phyloP scores from a whole-genome alignment of 495 filamentous ascomycete species.

The Gamarada debralockiae region DNA sequence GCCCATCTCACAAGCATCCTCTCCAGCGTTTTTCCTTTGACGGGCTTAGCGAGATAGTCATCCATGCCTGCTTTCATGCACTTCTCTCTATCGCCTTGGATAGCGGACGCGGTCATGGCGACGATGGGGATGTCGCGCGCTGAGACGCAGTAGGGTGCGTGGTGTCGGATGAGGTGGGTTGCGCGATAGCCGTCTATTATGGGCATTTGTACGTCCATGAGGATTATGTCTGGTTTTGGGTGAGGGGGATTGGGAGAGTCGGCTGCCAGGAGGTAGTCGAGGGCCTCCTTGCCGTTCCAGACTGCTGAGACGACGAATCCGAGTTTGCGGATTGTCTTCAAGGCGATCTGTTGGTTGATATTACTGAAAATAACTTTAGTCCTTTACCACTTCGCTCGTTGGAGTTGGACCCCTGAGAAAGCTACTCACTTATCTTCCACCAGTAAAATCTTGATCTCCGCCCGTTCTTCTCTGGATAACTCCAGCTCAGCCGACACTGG shows the following conservation, averaged over 20 bases:
- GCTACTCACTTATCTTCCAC: conserved; percentile 72
- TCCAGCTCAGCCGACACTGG: conserved; percentile 31
- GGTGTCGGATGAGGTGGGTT: conserved; percentile 64
- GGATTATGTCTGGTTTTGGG: conserved; percentile 65
- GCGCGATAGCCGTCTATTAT: conserved; percentile 76
- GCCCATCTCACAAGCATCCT: conserved; percentile 64
- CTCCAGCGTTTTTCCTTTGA: conserved; percentile 64
- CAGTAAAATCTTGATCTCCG: conserved; percentile 59
- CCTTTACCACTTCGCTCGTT: no score
- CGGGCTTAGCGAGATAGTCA: conserved; percentile 78
- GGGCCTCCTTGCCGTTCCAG: conserved; percentile 73
- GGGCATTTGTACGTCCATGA: conserved; percentile 89
- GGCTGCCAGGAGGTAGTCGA: conserved; percentile 55
- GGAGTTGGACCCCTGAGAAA: neutral
- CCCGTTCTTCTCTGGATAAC: conserved; percentile 40
- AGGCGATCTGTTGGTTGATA: conserved; percentile 76
- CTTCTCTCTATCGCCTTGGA: conserved; percentile 77
- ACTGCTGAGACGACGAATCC: conserved; percentile 68
- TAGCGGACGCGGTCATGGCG: conserved; percentile 79
- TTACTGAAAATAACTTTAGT: conserved; percentile 42
- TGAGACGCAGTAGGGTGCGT: conserved; percentile 49
- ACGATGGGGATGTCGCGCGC: conserved; percentile 63
- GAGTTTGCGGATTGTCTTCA: conserved; percentile 68
- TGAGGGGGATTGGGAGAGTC: conserved; percentile 30
- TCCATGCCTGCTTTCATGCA: conserved; percentile 77